phyloP scores from a whole-genome alignment of 306 rosid genomes.

The Quercus suber region DNA sequence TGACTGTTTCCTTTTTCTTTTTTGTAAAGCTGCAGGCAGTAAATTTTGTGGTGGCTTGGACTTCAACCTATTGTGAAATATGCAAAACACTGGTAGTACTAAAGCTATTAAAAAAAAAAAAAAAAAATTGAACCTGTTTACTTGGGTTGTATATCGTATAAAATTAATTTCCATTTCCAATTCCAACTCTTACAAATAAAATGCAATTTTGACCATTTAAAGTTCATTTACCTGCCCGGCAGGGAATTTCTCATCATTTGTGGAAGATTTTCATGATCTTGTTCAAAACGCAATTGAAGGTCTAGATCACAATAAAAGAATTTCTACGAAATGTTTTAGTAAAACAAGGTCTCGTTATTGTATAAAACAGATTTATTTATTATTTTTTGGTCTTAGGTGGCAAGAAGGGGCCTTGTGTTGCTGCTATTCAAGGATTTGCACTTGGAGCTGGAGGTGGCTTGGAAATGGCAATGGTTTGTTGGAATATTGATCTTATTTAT shows the following conservation, averaged over 20 bases:
- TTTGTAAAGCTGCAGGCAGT: background rate
- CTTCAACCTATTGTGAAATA: background rate
- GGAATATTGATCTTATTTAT: too few species aligned
- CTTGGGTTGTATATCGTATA: too few species aligned
- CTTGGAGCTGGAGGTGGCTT: constrained; percentile 89
- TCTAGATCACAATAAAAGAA: too few species aligned
- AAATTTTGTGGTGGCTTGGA: background rate
- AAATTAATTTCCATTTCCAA: too few species aligned
- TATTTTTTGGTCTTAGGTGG: constrained; percentile 43
- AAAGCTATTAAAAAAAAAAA: too few species aligned
- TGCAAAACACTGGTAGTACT: background rate
- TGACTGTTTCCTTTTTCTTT: background rate
- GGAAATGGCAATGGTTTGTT: constrained; percentile 65
- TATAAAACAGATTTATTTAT: too few species aligned
- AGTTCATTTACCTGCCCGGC: too few species aligned
- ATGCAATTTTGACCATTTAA: too few species aligned
- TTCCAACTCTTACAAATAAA: too few species aligned
- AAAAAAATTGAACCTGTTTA: too few species aligned
- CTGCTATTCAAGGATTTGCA: constrained; percentile 89
- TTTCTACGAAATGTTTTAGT: background rate
- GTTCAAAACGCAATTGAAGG: constrained; percentile 81
- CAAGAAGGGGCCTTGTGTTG: constrained; percentile 83
- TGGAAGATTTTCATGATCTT: constrained; percentile 10
- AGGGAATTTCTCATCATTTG: too few species aligned
- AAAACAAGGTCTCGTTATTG: background rate